A percentile compares a stretch with the other conserved stretches of the same genome.
Evolutionary conservation across 2,329 filamentous ascomycete genomes (phyloP).

Genomic region (Diplodia scrobiculata): DNA sequence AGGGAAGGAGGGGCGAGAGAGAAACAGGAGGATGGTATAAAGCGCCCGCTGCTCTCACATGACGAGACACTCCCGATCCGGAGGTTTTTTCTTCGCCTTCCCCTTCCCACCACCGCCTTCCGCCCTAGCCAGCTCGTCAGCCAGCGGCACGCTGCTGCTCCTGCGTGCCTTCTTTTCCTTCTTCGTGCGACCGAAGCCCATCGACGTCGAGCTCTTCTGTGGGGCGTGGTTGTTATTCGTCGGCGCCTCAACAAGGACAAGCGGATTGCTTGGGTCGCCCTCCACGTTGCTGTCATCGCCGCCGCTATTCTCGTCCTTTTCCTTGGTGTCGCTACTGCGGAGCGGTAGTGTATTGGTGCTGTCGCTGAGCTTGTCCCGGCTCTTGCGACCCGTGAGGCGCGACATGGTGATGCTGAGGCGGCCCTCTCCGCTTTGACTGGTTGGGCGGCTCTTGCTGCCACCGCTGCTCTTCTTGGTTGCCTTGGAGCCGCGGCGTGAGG

Average conservation of each 20-base stretch:
- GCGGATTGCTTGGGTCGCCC: constrained; percentile 18
- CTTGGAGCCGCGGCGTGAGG: constrained; percentile 39
- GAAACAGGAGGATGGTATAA: neutral
- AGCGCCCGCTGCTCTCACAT: constrained; percentile 41
- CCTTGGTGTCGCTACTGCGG: constrained; percentile 36
- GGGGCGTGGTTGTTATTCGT: constrained; percentile 20
- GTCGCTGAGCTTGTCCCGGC: constrained; percentile 46
- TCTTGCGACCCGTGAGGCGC: constrained; percentile 46
- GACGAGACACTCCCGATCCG: constrained; percentile 50
- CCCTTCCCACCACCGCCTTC: constrained; percentile 35
- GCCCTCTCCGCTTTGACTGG: constrained; percentile 46
- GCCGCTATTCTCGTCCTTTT: constrained; percentile 7
- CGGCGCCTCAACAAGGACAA: constrained; percentile 27
- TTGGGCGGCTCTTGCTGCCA: constrained; percentile 47
- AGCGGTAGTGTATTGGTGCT: constrained; percentile 6
- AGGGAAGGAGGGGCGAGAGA: neutral
- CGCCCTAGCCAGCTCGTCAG: constrained; percentile 3
- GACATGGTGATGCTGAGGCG: constrained; percentile 49
- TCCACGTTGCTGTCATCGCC: constrained; percentile 1
- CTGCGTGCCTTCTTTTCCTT: constrained; percentile 39
- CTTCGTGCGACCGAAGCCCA: constrained; percentile 31
- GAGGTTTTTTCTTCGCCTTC: constrained; percentile 36
- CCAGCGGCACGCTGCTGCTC: constrained; percentile 30
- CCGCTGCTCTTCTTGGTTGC: constrained; percentile 35
- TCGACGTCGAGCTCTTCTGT: constrained; percentile 37